A percentile compares a stretch with the other conserved stretches of the same genome.
Evolutionary conservation across 1,284 basidiomycete species (phyloP).

Genomic region (Sporisorium scitamineum): DNA sequence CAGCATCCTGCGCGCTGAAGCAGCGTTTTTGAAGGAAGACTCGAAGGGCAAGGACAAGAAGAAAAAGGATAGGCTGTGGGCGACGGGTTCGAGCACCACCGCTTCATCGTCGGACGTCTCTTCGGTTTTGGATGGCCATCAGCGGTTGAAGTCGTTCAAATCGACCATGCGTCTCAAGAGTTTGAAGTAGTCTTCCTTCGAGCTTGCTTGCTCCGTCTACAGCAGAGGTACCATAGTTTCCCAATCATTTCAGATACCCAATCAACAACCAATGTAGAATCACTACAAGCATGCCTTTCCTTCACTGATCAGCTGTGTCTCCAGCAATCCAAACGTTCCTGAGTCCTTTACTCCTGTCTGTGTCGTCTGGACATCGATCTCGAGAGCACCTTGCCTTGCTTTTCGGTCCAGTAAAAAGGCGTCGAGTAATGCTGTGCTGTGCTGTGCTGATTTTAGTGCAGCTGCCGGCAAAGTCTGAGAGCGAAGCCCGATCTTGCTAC

Average conservation of each 20-base stretch:
- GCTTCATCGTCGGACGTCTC: conserved; percentile 31
- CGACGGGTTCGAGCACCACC: conserved; percentile 9
- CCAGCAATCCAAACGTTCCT: too few species aligned
- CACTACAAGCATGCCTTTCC: neutral
- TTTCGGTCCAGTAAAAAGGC: too few species aligned
- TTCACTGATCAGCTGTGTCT: too few species aligned
- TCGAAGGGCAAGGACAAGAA: conserved; percentile 20
- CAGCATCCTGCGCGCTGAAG: conserved; percentile 48
- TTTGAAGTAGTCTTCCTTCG: conserved; percentile 23
- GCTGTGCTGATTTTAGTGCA: too few species aligned
- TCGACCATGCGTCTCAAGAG: conserved; percentile 31
- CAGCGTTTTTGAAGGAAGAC: conserved; percentile 36
- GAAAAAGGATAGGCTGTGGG: conserved; percentile 26
- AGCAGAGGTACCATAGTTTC: too few species aligned
- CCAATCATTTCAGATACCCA: conserved; percentile 8
- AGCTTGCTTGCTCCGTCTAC: too few species aligned
- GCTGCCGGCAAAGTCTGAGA: neutral
- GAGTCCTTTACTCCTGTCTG: too few species aligned
- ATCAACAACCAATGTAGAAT: too few species aligned
- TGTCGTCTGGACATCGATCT: too few species aligned
- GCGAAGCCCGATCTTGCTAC: neutral
- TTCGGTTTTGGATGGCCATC: conserved; percentile 16
- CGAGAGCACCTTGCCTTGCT: too few species aligned
- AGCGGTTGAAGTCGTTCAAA: conserved; percentile 36
- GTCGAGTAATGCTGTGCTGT: neutral